Evolutionary conservation across 1,284 basidiomycete species (phyloP).

Genomic region (Microbotryum silenes-acaulis): DNA sequence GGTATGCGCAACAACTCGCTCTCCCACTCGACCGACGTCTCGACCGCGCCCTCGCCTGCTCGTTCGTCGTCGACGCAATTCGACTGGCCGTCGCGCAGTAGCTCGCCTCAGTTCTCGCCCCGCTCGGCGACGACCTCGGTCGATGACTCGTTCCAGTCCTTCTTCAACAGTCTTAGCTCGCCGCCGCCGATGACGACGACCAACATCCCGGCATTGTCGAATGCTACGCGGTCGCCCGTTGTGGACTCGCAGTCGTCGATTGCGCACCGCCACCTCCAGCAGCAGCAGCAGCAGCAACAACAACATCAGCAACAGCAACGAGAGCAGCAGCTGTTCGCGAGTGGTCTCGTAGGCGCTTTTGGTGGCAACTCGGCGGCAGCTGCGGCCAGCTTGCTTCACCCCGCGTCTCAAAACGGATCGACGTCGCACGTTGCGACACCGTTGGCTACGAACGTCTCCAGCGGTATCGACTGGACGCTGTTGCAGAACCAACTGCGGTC

Average conservation of each 20-base stretch:
- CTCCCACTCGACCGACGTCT: constrained; percentile 1
- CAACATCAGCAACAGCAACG: constrained; percentile 10
- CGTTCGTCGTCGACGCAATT: constrained; percentile 6
- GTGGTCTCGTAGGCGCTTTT: no score
- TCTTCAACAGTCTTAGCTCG: constrained; percentile 18
- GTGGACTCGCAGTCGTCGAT: constrained; percentile 20
- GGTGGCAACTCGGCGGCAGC: no score
- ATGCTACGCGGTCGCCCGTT: constrained; percentile 13
- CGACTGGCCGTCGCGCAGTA: constrained; percentile 13
- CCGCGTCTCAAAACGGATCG: no score
- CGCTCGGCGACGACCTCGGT: constrained; percentile 18
- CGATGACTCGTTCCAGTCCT: constrained; percentile 17
- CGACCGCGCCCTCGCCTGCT: constrained; percentile 8
- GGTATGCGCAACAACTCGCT: neutral
- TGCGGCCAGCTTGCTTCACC: no score
- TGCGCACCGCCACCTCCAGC: constrained; percentile 6
- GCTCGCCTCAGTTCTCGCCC: constrained; percentile 25
- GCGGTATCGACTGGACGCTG: no score
- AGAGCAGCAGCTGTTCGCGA: neutral
- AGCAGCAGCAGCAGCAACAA: constrained; percentile 14
- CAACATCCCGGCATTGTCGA: neutral
- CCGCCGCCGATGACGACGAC: constrained; percentile 3
- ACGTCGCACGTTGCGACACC: no score
- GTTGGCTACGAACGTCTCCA: no score
- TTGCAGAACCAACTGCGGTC: no score